Evolutionary conservation across 306 rosid genomes (phyloP).

Genomic region (Mucuna pruriens): DNA sequence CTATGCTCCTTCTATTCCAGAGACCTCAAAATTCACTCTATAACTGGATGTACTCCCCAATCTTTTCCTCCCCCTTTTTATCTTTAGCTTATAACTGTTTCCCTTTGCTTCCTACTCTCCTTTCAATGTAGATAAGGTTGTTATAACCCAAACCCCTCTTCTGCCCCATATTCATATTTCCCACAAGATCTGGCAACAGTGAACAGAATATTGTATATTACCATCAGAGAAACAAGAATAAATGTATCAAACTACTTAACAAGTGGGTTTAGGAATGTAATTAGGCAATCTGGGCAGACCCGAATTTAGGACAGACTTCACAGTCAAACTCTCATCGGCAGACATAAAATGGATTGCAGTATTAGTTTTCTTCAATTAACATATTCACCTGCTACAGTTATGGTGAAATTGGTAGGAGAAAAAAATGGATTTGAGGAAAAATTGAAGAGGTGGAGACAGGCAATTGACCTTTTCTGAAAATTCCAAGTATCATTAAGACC

Average conservation of each 20-base stretch:
- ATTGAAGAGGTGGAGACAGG: constrained; percentile 1
- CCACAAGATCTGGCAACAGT: neutral
- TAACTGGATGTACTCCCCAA: neutral
- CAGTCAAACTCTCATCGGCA: neutral
- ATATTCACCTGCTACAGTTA: neutral
- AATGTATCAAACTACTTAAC: constrained; percentile 3
- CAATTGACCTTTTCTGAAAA: neutral
- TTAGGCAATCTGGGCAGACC: neutral
- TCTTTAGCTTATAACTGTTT: neutral
- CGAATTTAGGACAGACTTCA: neutral
- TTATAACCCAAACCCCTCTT: neutral
- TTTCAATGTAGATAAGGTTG: neutral
- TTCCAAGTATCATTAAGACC: neutral
- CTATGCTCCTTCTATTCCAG: neutral
- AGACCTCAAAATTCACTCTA: neutral
- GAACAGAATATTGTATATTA: neutral
- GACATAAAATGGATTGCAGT: neutral
- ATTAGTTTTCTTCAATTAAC: neutral
- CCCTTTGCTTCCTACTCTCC: neutral
- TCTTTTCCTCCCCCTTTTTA: neutral
- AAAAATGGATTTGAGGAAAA: neutral
- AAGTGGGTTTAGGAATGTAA: neutral
- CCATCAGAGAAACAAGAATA: constrained; percentile 1
- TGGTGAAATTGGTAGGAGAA: neutral
- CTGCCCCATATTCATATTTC: neutral